These are phyloP conservation scores for Lodderomyces oxycetoniae DNA, from an alignment of 1,139 yeast species.

Conservation along the genomic window DNA sequence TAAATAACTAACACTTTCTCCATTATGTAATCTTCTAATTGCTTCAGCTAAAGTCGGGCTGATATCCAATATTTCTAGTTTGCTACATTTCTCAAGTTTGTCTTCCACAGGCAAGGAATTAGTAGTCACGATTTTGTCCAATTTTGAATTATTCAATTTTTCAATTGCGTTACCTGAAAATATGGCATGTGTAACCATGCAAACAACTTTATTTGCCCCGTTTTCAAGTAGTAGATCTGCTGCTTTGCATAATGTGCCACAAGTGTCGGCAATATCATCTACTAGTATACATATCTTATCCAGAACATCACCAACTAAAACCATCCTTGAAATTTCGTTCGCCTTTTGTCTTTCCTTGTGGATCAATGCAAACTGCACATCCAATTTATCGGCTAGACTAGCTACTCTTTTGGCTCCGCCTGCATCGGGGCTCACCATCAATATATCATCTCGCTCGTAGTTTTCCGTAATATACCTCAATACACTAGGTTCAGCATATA, in stretches of 20 bases:
- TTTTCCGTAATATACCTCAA: constrained; percentile 81
- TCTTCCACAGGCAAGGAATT: constrained; percentile 91
- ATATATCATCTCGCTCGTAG: constrained; percentile 60
- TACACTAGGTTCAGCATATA: constrained; percentile 93
- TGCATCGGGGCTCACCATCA: constrained; percentile 95
- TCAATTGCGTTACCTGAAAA: constrained; percentile 84
- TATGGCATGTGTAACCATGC: constrained; percentile 94
- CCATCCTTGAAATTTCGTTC: constrained; percentile 92
- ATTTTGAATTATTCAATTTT: constrained; percentile 72
- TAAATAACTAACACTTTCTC: constrained; percentile 89
- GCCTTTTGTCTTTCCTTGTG: constrained; percentile 96
- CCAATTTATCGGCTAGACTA: constrained; percentile 86
- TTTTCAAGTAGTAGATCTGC: constrained; percentile 83
- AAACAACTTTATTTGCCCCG: constrained; percentile 81
- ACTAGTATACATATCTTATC: constrained; percentile 85
- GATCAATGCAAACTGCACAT: constrained; percentile 89
- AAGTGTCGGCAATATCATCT: constrained; percentile 98
- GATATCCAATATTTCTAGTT: constrained; percentile 77
- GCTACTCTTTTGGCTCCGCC: constrained; percentile 99
- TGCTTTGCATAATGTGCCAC: constrained; percentile 95
- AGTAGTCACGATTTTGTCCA: constrained; percentile 83
- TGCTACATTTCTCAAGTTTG: constrained; percentile 64
- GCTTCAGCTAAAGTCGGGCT: constrained; percentile 94
- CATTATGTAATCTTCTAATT: constrained; percentile 92
- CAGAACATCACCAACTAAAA: constrained; percentile 90